Evolutionary conservation across 2,329 filamentous ascomycete species (phyloP).

Genomic region (Scedosporium minutisporum): DNA sequence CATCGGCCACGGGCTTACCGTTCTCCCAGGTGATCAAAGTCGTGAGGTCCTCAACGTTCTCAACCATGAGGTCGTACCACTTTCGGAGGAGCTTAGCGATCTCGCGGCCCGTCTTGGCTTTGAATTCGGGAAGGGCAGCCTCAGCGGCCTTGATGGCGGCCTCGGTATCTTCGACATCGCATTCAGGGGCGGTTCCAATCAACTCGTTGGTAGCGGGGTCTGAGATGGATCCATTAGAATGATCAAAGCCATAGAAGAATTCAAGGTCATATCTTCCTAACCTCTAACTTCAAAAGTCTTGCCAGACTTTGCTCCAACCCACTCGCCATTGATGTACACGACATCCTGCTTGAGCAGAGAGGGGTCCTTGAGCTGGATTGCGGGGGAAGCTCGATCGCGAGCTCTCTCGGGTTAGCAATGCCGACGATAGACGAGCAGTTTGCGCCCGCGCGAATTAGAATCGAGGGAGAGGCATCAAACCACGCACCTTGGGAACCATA

Average conservation of each 20-base stretch:
- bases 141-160: slow-evolving; percentile 76
- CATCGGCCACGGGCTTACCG: slow-evolving; percentile 60
- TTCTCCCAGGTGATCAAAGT: slow-evolving; percentile 85
- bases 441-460: neutral
- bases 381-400: neutral
- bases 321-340: slow-evolving; percentile 86
- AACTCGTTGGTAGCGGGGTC: slow-evolving; percentile 76
- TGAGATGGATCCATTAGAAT: slow-evolving; percentile 17
- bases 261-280: slow-evolving; percentile 20
- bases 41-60: slow-evolving; percentile 71
- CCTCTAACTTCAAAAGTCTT: slow-evolving; percentile 84
- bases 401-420: neutral
- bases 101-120: slow-evolving; percentile 62
- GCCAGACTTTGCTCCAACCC: slow-evolving; percentile 74
- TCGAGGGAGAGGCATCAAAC: neutral
- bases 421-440: neutral
- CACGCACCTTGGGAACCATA: slow-evolving; percentile 34
- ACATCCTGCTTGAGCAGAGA: slow-evolving; percentile 76
- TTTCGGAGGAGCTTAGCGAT: slow-evolving; percentile 63
- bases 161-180: slow-evolving; percentile 67
- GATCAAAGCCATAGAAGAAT: no score
- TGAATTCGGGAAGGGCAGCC: slow-evolving; percentile 63
- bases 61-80: slow-evolving; percentile 74
- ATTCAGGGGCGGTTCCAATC: slow-evolving; percentile 80
- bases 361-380: slow-evolving; percentile 58